These are phyloP conservation scores for Aspergillus felis DNA, from an alignment of 2,329 filamentous ascomycete genomes.

Conservation along the genomic window DNA sequence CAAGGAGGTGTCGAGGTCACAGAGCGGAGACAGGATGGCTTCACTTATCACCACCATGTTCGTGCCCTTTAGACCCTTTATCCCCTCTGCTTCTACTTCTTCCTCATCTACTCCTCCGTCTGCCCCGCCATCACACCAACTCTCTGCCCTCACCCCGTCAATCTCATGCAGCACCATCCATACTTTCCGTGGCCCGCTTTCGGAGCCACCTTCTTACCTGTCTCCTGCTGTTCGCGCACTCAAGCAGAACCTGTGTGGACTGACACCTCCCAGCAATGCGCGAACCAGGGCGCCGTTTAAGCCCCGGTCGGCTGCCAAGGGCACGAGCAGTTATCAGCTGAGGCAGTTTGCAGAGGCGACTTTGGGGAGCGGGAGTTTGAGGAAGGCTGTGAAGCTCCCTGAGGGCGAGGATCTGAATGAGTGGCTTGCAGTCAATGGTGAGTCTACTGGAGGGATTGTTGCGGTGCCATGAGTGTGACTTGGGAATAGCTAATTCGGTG, in stretches of 20 bases:
- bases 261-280: conserved; percentile 64
- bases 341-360: conserved; percentile 98
- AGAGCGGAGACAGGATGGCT: conserved; percentile 51
- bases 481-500: background rate
- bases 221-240: conserved; percentile 33
- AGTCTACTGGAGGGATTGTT: conserved; percentile 31
- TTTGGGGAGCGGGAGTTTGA: conserved; percentile 85
- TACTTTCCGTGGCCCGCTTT: conserved; percentile 24
- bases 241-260: conserved; percentile 37
- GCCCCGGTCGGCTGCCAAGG: conserved; percentile 77
- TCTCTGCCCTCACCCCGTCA: conserved; percentile 22
- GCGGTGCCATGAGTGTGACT: background rate
- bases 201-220: conserved; percentile 33
- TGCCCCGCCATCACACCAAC: conserved; percentile 12
- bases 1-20: background rate
- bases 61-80: conserved; percentile 45
- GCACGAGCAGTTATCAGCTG: conserved; percentile 86
- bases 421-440: conserved; percentile 97
- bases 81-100: conserved; percentile 27
- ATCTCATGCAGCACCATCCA: conserved; percentile 29
- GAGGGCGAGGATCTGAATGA: conserved; percentile 98
- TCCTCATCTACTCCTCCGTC: conserved; percentile 17
- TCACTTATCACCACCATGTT: conserved; percentile 81
- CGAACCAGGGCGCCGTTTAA: conserved; percentile 88
- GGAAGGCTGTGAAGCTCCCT: conserved; percentile 93